Base-by-base conservation (phyloP, 2,329 filamentous ascomycete genomes). In the Alternaria sp. region DNA sequence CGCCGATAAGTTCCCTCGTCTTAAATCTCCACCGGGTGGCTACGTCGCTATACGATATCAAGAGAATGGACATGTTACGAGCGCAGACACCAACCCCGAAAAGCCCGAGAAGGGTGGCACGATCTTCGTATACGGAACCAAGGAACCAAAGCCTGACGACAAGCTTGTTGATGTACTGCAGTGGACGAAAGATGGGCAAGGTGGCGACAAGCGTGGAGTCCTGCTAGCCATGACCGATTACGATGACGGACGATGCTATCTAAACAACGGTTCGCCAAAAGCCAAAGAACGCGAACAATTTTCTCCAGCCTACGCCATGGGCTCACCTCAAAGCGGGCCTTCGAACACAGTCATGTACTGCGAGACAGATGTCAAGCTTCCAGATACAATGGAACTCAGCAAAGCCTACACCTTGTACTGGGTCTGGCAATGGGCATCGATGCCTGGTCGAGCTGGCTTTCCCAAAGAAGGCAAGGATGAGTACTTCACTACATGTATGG, bases 171-270 rank as follows among this genome's bases (percentile, higher is more conserved):
- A 83, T 59, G 90, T 97, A 32, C 89, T 97, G 68, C 84, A 90
- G 55, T 98, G 96, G 96, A 97, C 89, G 50, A 78, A 85, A 17
- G 89, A 93, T 60, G 94, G 94, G 64, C 91, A 87, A 6, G 93
- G 94, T 19, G 95, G 94, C 21, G 90, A 97, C 77, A 85, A 87
- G 52, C 88, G 91, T 44, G 96, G 96, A 30, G 84, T 85, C 45
- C 88, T 98, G 12, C 83, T 98, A 40, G 88, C 90, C 0, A 91
- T 88, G 1, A 89, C 93, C 70, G 89, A 91, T 82, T 99, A 89
- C 78, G 96, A 98, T 73, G 96, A 99, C 73, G 91, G 91, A 25
- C 91, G 93, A 74, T 99, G 96, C 83, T 93, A 93, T 78, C 91
- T 98, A 82, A 80, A 88, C 73, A 26, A 26, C 8, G 25, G 25